Evolutionary conservation across 2,329 filamentous ascomycete genomes (phyloP), one percentile per base, ranked within the genome.

Genomic region (Plectosphaerella plurivora): DNA sequence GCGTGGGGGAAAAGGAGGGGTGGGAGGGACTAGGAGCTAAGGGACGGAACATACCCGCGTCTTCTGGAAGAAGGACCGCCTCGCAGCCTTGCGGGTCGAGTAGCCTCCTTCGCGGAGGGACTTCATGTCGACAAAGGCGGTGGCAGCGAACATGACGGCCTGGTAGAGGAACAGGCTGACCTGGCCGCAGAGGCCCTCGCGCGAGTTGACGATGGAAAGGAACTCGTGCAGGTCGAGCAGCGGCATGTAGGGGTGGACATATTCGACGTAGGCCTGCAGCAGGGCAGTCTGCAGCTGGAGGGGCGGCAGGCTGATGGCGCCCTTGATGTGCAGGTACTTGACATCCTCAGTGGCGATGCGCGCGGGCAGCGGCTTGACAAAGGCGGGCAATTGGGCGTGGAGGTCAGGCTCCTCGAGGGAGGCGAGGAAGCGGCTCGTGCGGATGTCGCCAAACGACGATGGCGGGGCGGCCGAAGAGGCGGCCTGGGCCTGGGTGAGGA

Each of bases 241-340:
- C 22, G 93, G 93, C 90, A 97, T 96, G 67, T 90, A 97, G 1
- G 92, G 91, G 67, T 97, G 88, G 8, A 97, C 91, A 66, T 88
- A 96, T 72, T 96, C 89, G 55, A 93, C 79, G 62, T 94, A 97
- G 39, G 85, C 85, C 60, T 86, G 85, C 15, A 97, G 74, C 44
- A 97, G 78, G 54, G 91, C 91, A 66, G 89, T 90, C 62, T 93
- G 88, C 36, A 97, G 75, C 5, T 74, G 71, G 4, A 78, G 69
- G 41, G 81, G 77, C 2, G 93, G 93, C 41, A 97, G 81, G 2
- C 84, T 84, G 59, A 97, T 74, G 1, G 91, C 91, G 5, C 91
- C 91, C 74, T 96, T 97, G 65, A 85, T 82, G 56, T 86, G 81
- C 52, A 97, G 78, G 68, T 94, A 96, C 52, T 85, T 80, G 55